A percentile compares a stretch with the other conserved stretches of the same genome.
Evolutionary conservation across 148 eudicot species (phyloP).

Genomic region (Diospyros kaki): DNA sequence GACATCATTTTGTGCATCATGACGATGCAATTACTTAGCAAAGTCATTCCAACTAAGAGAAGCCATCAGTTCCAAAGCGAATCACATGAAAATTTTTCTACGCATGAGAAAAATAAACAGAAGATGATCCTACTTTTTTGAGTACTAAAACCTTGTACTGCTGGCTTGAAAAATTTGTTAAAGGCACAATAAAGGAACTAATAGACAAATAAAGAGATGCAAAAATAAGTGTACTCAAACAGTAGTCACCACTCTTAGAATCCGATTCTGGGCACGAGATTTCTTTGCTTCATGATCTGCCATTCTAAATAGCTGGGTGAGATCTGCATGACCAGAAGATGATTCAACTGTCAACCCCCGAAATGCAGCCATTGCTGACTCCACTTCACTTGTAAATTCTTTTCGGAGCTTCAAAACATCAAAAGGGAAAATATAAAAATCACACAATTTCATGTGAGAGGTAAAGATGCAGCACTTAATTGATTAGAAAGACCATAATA

Average conservation of each 20-base stretch:
- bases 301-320: conserved; percentile 65
- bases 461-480: neutral
- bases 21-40: no score
- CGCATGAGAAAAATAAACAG: no score
- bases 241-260: conserved; percentile 74
- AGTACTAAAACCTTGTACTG: neutral
- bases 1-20: neutral
- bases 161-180: neutral
- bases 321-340: conserved; percentile 70
- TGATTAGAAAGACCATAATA: neutral
- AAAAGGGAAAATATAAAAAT: conserved; percentile 10
- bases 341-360: conserved; percentile 44
- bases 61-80: no score
- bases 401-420: conserved; percentile 53
- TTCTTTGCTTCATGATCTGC: conserved; percentile 92
- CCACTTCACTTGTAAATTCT: conserved; percentile 66
- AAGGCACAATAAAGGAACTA: neutral
- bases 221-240: neutral
- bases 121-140: neutral
- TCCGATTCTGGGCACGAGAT: conserved; percentile 71
- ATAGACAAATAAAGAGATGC: conserved; percentile 6
- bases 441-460: neutral
- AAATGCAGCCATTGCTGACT: conserved; percentile 55
- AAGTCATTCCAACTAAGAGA: no score
- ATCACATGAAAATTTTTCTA: no score